Base-by-base conservation (phyloP, 2,329 filamentous ascomycete genomes). In the Neurospora sp. region DNA sequence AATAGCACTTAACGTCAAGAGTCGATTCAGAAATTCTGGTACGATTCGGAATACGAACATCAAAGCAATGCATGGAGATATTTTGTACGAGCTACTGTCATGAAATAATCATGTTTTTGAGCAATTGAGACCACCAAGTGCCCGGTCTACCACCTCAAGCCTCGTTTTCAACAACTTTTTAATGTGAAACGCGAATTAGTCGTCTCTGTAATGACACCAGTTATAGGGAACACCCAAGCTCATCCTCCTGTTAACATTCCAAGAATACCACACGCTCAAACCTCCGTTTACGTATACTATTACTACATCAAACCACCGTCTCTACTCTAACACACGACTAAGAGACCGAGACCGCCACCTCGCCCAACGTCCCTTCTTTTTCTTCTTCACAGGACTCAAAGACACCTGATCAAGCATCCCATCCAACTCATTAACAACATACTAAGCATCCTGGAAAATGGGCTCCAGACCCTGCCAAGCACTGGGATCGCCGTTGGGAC, bases 391-490 rank as follows among this genome's bases (percentile, higher is more conserved):
- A 33, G 52, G 52, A 36, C 23, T 62, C 8, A 62, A n/a, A 62
- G 28, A 62, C 15, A 10, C 2, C 3, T 62, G 13, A n/a, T 62
- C 52, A 33, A 62, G 52, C 52, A 62, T 62, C 52, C 52, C 52
- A 36, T 62, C 52, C 52, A 62, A 62, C 8, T 62, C 52, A 62
- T 36, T 36, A 62, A 36, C 28, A 62, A 36, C 52, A 62, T 62
- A 62, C 52, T 62, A 62, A 62, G 52, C 52, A 62, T 62, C 52
- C 52, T 62, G 52, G 28, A 90, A 97, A 70, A 97, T 90, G 75
- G 91, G 90, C 81, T 97, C 93, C 78, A 93, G 77, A 33, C 88
- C 86, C 72, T 87, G 86, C 93, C 94, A 92, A 69, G 83, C 84
- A 76, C 83, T 77, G 38, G 76, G 70, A 72, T 87, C 84, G 68